phyloP scores from a whole-genome alignment of 2,329 filamentous ascomycete species.

The Alternaria arborescens region DNA sequence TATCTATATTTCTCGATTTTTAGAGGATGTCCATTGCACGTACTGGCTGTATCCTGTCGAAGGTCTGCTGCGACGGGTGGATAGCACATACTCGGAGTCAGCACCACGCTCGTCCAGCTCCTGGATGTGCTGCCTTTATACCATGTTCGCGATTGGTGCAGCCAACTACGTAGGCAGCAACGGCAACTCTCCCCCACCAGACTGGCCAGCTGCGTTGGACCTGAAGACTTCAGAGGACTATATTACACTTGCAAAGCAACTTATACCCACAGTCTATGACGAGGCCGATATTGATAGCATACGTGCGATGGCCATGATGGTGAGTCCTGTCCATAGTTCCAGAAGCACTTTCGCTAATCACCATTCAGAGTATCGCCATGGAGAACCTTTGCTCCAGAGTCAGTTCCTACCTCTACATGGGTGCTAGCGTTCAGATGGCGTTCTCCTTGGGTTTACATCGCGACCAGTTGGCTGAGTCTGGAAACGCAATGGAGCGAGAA shows the following conservation, averaged over 20 bases:
- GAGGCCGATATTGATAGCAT: slow-evolving; percentile 51
- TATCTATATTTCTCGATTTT: slow-evolving; percentile 45
- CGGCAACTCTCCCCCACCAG: slow-evolving; percentile 33
- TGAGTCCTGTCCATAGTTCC: slow-evolving; percentile 16
- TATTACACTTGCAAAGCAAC: slow-evolving; percentile 43
- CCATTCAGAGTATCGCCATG: slow-evolving; percentile 42
- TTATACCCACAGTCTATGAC: slow-evolving; percentile 46
- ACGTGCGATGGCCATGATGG: slow-evolving; percentile 47
- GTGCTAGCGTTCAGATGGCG: slow-evolving; percentile 48
- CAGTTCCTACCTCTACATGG: slow-evolving; percentile 49
- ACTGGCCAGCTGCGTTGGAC: slow-evolving; percentile 29
- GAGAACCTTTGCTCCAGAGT: slow-evolving; percentile 48
- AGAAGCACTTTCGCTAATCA: slow-evolving; percentile 11
- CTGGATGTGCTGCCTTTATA: slow-evolving; percentile 50
- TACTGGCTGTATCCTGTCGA: slow-evolving; percentile 51
- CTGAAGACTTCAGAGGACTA: slow-evolving; percentile 45
- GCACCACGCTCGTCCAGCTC: slow-evolving; percentile 35
- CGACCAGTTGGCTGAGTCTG: slow-evolving; percentile 42
- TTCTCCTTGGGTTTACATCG: slow-evolving; percentile 49
- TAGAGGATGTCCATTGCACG: slow-evolving; percentile 48
- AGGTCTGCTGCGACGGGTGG: slow-evolving; percentile 41
- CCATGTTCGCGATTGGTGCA: slow-evolving; percentile 48
- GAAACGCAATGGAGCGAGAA: slow-evolving; percentile 40
- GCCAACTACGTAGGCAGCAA: slow-evolving; percentile 30
- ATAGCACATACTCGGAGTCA: slow-evolving; percentile 42